phyloP scores from a whole-genome alignment of 768 basidiomycete genomes.

The Cubamyces sp. region DNA sequence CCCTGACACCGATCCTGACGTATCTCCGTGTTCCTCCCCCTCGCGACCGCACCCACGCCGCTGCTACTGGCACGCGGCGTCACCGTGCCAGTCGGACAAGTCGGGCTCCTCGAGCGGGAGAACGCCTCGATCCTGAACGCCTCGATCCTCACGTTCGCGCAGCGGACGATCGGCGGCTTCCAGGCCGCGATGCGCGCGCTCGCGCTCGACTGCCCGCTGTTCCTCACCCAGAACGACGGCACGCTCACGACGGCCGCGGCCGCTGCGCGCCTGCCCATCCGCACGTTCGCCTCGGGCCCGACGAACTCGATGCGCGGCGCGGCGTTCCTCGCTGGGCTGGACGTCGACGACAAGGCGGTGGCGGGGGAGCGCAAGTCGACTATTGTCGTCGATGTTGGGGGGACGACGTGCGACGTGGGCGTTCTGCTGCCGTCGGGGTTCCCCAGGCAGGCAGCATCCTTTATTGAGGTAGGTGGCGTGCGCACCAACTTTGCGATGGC shows the following conservation, averaged over 20 bases:
- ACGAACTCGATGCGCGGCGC: conserved; percentile 77
- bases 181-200: conserved; percentile 52
- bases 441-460: conserved; percentile 64
- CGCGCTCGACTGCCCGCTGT: conserved; percentile 51
- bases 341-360: conserved; percentile 25
- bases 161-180: conserved; percentile 57
- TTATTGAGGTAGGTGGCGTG: conserved; percentile 63
- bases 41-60: not conserved
- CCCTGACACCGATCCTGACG: no score
- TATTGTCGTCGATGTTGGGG: conserved; percentile 66
- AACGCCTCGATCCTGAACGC: conserved; percentile 73
- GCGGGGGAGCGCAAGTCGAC: conserved; percentile 37
- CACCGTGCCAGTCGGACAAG: conserved; percentile 52
- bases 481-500: conserved; percentile 66
- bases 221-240: conserved; percentile 65
- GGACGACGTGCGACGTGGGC: conserved; percentile 69
- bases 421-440: conserved; percentile 63
- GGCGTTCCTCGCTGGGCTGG: conserved; percentile 55
- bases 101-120: conserved; percentile 65
- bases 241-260: conserved; percentile 52
- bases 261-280: conserved; percentile 61
- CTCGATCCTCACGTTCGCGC: conserved; percentile 62
- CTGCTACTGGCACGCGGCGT: not conserved
- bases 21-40: not conserved
- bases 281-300: conserved; percentile 53